A percentile compares a stretch with the other conserved stretches of the same genome.
These are phyloP conservation scores for Beta lomatogona DNA, from an alignment of 179 eudicot species.

Conservation along the genomic window DNA sequence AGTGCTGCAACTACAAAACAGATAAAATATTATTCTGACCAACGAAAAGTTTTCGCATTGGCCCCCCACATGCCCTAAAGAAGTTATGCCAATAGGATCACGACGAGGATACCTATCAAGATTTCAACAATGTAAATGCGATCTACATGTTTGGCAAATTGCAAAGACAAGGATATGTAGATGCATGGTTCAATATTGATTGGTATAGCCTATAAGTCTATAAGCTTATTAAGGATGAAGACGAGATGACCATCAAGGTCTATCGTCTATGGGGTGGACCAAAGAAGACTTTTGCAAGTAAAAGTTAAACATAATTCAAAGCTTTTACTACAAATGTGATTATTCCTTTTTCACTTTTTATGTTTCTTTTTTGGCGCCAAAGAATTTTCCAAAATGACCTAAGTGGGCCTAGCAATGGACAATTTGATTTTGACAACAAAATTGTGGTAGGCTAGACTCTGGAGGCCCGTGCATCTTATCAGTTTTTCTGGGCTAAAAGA, in stretches of 20 bases:
- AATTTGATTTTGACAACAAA: conserved; percentile 15
- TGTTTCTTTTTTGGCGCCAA: not conserved
- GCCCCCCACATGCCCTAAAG: not conserved
- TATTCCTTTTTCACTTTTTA: not conserved
- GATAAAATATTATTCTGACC: no score
- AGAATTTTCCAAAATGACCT: not conserved
- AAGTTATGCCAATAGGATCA: not conserved
- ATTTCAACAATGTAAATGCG: not conserved
- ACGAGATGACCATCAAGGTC: not conserved
- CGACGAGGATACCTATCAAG: not conserved
- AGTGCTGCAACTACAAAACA: no score
- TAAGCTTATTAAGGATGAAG: not conserved
- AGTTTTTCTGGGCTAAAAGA: conserved; percentile 15
- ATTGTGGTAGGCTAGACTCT: not conserved
- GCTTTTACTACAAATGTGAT: not conserved
- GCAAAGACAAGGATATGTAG: conserved; percentile 14
- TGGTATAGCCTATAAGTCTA: not conserved
- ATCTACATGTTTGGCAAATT: conserved; percentile 7
- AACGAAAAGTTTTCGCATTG: no score
- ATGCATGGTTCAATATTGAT: not conserved
- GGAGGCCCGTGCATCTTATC: not conserved
- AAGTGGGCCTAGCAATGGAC: not conserved
- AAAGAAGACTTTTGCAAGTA: not conserved
- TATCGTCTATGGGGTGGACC: conserved; percentile 7
- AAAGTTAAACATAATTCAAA: not conserved